Conservation (phyloP, 2,329 filamentous ascomycete species). For the Paracoccidioides brasiliensis region DNA sequence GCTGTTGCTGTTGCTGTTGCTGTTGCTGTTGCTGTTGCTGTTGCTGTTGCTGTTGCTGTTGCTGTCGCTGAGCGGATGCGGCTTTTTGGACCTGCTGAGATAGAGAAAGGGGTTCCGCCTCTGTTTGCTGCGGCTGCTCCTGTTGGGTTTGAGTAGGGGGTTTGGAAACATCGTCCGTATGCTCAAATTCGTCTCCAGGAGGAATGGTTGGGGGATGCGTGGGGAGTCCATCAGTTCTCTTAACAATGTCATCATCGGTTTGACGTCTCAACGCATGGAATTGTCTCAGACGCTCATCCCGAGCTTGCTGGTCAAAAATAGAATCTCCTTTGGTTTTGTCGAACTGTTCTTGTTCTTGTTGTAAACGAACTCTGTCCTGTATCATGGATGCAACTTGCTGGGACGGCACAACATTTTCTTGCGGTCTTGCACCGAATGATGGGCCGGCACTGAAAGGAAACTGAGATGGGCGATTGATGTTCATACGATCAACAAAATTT, state of each 20-base stretch:
- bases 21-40: constrained; percentile 28
- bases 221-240: constrained; percentile 28
- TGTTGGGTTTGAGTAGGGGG: constrained; percentile 16
- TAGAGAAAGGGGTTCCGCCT: constrained; percentile 46
- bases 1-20: no score
- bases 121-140: constrained; percentile 11
- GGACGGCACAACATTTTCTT: constrained; percentile 32
- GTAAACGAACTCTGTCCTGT: constrained; percentile 46
- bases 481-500: constrained; percentile 52
- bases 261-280: constrained; percentile 67
- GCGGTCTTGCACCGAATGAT: constrained; percentile 34
- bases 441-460: constrained; percentile 36
- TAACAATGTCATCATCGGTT: constrained; percentile 36
- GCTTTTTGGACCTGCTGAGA: constrained; percentile 79
- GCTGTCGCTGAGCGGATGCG: constrained; percentile 29
- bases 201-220: constrained; percentile 26
- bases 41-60: constrained; percentile 26
- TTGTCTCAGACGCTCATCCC: constrained; percentile 61
- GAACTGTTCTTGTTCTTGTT: constrained; percentile 49
- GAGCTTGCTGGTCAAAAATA: constrained; percentile 38
- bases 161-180: constrained; percentile 17
- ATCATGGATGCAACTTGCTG: constrained; percentile 49
- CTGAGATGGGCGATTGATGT: constrained; percentile 39
- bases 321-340: constrained; percentile 29
- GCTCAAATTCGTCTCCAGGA: constrained; percentile 15